A percentile compares a stretch with the other conserved stretches of the same genome.
Evolutionary conservation across 148 eudicot genomes (phyloP).

Genomic region (Silene conica): DNA sequence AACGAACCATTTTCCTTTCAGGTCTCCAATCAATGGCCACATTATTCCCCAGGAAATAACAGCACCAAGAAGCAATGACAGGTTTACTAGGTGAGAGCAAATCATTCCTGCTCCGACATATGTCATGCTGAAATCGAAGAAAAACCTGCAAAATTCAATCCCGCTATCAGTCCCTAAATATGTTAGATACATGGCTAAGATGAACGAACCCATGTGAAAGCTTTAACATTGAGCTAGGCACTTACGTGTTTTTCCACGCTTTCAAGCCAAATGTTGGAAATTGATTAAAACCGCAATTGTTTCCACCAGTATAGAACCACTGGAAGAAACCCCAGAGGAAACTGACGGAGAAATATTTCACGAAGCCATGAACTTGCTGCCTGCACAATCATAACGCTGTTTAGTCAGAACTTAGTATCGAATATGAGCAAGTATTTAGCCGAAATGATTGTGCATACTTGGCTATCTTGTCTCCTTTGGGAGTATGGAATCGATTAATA

Average conservation of each 20-base stretch:
- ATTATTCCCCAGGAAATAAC: conserved; percentile 74
- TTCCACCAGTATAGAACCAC: conserved; percentile 63
- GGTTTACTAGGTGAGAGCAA: conserved; percentile 62
- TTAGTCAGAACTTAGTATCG: not conserved
- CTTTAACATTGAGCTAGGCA: not conserved
- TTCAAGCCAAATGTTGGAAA: conserved; percentile 76
- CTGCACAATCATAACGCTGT: conserved; percentile 25
- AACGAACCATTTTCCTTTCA: conserved; percentile 64
- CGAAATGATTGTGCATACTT: conserved; percentile 6
- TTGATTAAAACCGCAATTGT: conserved; percentile 49
- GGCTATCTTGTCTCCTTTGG: conserved; percentile 22
- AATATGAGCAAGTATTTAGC: not conserved
- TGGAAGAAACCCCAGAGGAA: conserved; percentile 74
- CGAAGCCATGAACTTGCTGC: conserved; percentile 55
- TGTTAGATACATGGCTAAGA: not conserved
- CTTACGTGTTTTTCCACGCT: conserved; percentile 36
- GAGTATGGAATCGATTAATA: conserved; percentile 43
- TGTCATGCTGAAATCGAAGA: conserved; percentile 77
- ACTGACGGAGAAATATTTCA: conserved; percentile 49
- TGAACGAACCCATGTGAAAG: not conserved
- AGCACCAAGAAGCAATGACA: conserved; percentile 68
- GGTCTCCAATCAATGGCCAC: conserved; percentile 60
- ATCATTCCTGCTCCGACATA: conserved; percentile 81
- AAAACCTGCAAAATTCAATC: conserved; percentile 44
- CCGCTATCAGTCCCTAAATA: not conserved